Conservation (phyloP, 257 asterid genomes). For the Plantago ovata region DNA sequence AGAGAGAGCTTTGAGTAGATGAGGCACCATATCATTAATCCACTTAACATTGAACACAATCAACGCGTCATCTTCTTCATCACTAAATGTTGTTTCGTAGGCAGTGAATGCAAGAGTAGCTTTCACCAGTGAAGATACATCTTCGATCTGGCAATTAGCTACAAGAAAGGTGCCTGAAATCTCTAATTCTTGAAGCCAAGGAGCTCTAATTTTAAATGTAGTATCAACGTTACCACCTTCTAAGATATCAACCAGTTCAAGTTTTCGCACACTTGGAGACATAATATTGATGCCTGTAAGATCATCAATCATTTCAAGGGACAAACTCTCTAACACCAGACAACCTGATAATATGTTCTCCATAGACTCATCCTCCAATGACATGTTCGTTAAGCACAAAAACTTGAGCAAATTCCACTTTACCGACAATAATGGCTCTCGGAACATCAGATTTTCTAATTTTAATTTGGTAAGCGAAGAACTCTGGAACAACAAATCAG, state of each 20-base stretch:
- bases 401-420: too few relatives aligned
- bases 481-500: neutral
- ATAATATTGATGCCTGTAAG: too few relatives aligned
- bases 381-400: too few relatives aligned
- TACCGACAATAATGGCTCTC: too few relatives aligned
- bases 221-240: neutral
- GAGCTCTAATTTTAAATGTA: neutral
- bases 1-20: neutral
- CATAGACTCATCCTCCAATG: too few relatives aligned
- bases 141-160: neutral
- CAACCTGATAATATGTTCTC: too few relatives aligned
- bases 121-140: neutral
- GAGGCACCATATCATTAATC: neutral
- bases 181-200: neutral
- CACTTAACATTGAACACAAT: neutral
- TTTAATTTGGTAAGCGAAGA: neutral
- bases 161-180: neutral
- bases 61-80: neutral
- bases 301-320: too few relatives aligned
- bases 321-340: too few relatives aligned
- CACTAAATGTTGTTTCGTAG: neutral
- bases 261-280: neutral
- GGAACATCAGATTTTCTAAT: too few relatives aligned
- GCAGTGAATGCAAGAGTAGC: neutral
- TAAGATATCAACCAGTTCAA: neutral